Percentiles rank a stretch among this genome's conserved stretches.
Evolutionary conservation across 169 alveolate genomes (phyloP).

Genomic region (Plasmodium cynomolgi): DNA sequence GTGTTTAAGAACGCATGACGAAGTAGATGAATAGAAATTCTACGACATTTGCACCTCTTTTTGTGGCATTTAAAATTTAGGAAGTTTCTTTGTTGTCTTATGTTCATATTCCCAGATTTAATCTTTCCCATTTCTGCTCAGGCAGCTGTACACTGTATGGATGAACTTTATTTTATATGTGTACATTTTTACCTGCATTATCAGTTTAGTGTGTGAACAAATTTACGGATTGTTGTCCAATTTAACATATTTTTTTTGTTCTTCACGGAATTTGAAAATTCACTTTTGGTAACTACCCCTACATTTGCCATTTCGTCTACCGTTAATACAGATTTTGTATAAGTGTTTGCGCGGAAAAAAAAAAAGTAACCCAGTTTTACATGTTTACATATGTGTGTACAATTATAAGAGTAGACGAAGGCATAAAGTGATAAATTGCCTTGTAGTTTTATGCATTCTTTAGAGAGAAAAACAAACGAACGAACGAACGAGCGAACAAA

Average conservation of each 20-base stretch:
- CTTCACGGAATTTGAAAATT: neutral
- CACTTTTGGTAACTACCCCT: neutral
- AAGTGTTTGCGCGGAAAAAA: slow-evolving; percentile 6
- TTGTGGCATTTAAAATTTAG: neutral
- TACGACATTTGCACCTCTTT: neutral
- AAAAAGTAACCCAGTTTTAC: neutral
- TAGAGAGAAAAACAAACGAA: neutral
- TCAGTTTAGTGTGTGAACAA: neutral
- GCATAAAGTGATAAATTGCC: neutral
- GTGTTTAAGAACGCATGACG: neutral
- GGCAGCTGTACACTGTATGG: neutral
- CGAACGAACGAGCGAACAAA: neutral
- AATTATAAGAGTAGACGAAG: neutral
- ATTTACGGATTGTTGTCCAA: neutral
- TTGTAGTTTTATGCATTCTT: neutral
- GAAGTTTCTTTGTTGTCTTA: neutral
- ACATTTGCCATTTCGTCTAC: neutral
- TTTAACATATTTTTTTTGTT: neutral
- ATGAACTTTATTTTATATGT: neutral
- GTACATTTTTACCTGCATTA: neutral
- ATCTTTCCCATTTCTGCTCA: neutral
- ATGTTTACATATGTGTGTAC: neutral
- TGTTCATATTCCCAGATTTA: neutral
- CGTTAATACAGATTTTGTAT: neutral
- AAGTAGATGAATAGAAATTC: neutral